Evolutionary conservation across 768 basidiomycete species (phyloP), one percentile per base, ranked within the genome.

Genomic region (Tulasnella sp.): DNA sequence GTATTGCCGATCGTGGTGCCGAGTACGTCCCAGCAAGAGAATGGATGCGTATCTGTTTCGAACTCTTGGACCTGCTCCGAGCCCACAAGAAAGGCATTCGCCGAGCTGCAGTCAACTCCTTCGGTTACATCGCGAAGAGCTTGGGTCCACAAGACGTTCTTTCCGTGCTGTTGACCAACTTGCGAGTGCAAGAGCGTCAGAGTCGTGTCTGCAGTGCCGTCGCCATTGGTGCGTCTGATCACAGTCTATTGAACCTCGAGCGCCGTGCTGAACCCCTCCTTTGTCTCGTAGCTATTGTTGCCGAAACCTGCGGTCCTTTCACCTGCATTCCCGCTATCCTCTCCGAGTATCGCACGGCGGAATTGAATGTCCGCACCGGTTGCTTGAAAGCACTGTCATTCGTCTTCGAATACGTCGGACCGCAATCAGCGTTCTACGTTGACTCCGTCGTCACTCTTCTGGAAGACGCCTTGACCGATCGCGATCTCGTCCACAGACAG

Each of bases 21-120:
- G 97, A 99, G 84, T 98, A 94, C 78, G 97, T 99, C 0, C 96
- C 97, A 19, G 97, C 97, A 12, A 90, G 97, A 81, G 97, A 99
- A 84, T 99, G 97, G 97, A 99, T 99, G 97, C 92, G 97, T 81
- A 99, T 99, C 81, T 99, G 97, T 82, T 99, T 99, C 84, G 97
- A 99, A 82, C 85, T 99, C 40, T 88, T 99, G 71, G 97, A 99
- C 81, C 87, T 99, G 34, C 88, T 99, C 80, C 99, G 99, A 83
- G 97, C 97, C 11, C 97, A 99, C 86, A 99, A 99, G 86, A 98
- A 98, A 84, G 97, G 93, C 58, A 99, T 99, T 81, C 93, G 97
- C 74, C 94, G 97, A 81, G 97, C 97, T 0, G 97, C 97, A 29
- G 97, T 99, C 85, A 98, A 99, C 86, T 97, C 97, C 0, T 99